These are phyloP conservation scores for Diaporthe sp. DNA, from an alignment of 2,329 filamentous ascomycete genomes.

Conservation along the genomic window DNA sequence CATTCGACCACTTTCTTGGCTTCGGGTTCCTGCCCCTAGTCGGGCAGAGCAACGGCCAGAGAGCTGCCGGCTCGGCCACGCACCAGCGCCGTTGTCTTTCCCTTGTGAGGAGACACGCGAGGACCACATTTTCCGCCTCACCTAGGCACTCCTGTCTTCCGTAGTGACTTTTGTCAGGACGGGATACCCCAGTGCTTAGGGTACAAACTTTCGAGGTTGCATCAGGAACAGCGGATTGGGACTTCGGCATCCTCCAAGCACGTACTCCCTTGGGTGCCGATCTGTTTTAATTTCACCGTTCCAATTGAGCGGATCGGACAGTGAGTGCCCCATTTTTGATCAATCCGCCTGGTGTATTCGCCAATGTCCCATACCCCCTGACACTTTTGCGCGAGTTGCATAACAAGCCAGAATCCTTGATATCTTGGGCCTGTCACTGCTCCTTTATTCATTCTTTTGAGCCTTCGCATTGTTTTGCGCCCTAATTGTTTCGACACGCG, in stretches of 20 bases:
- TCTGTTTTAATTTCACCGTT: conserved; percentile 36
- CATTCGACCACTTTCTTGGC: conserved; percentile 29
- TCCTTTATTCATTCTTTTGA: conserved; percentile 20
- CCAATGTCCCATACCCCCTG: conserved; percentile 36
- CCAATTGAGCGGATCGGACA: conserved; percentile 37
- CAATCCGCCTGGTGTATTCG: conserved; percentile 36
- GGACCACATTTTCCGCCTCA: conserved; percentile 22
- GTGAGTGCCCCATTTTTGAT: conserved; percentile 37
- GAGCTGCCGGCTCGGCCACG: conserved; percentile 29
- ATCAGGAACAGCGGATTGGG: conserved; percentile 38
- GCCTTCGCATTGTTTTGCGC: conserved; percentile 37
- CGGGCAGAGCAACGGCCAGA: conserved; percentile 34
- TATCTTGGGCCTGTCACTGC: conserved; percentile 36
- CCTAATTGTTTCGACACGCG: conserved; percentile 32
- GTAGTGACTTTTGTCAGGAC: conserved; percentile 21
- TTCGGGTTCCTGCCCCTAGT: conserved; percentile 32
- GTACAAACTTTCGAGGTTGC: conserved; percentile 35
- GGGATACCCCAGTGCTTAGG: conserved; percentile 24
- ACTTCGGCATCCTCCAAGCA: conserved; percentile 36
- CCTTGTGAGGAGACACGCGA: conserved; percentile 21
- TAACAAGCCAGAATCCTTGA: conserved; percentile 35
- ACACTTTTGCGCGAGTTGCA: conserved; percentile 36
- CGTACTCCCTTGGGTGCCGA: conserved; percentile 35
- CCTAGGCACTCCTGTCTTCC: conserved; percentile 20
- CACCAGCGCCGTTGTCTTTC: conserved; percentile 10